These are phyloP conservation scores for Nakazawaea ambrosiae DNA, from an alignment of 805 yeast genomes.

Conservation along the genomic window DNA sequence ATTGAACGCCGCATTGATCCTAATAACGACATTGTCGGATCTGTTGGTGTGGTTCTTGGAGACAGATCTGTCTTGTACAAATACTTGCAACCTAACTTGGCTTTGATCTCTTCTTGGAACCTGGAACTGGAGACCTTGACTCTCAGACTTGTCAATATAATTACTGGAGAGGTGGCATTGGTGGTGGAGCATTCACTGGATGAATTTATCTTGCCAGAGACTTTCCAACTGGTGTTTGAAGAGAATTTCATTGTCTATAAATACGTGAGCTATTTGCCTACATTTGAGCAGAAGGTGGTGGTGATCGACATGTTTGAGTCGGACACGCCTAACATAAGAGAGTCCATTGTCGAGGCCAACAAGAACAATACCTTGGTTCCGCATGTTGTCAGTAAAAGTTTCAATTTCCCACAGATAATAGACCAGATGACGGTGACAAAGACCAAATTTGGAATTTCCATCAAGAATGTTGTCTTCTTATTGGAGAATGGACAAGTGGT, in stretches of 20 bases:
- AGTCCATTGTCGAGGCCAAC: slow-evolving; percentile 3
- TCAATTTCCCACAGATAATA: slow-evolving; percentile 54
- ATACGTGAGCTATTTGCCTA: slow-evolving; percentile 43
- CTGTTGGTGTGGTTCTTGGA: slow-evolving; percentile 61
- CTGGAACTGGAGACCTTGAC: slow-evolving; percentile 24
- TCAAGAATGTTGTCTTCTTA: slow-evolving; percentile 55
- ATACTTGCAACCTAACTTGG: slow-evolving; percentile 66
- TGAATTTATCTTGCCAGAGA: slow-evolving; percentile 31
- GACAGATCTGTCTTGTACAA: slow-evolving; percentile 76
- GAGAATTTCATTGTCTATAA: slow-evolving; percentile 82
- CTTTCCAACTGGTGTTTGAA: slow-evolving; percentile 53
- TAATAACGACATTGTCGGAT: slow-evolving; percentile 36
- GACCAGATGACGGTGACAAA: slow-evolving; percentile 42
- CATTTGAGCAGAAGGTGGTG: slow-evolving; percentile 46
- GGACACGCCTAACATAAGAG: slow-evolving; percentile 36
- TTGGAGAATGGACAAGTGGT: slow-evolving; percentile 56
- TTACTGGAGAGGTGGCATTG: slow-evolving; percentile 60
- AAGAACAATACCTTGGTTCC: slow-evolving; percentile 28
- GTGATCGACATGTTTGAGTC: slow-evolving; percentile 81
- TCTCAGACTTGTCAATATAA: slow-evolving; percentile 54
- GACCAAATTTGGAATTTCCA: slow-evolving; percentile 62
- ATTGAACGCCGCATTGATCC: slow-evolving; percentile 27
- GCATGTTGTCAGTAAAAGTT: slow-evolving; percentile 47
- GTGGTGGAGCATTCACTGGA: slow-evolving; percentile 32
- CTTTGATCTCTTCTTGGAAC: slow-evolving; percentile 36